A percentile compares a stretch with the other conserved stretches of the same genome.
Evolutionary conservation across 148 eudicot species (phyloP).

Genomic region (Nyssa sinensis): DNA sequence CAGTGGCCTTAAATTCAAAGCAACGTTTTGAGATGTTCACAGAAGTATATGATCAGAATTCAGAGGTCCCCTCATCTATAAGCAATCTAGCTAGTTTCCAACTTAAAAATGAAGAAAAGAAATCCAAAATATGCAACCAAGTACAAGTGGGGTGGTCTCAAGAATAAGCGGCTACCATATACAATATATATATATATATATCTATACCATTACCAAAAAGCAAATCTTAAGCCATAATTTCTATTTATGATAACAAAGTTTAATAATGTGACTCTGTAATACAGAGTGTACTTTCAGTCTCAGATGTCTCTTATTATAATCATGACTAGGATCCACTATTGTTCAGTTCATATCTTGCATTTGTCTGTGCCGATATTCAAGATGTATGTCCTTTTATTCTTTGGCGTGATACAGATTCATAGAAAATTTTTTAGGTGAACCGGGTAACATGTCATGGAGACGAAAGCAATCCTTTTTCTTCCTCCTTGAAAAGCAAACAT

Average conservation of each 20-base stretch:
- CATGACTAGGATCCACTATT: no score
- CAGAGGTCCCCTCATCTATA: no score
- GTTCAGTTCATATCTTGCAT: conserved; percentile 3
- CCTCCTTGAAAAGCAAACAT: no score
- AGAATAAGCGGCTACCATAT: conserved; percentile 20
- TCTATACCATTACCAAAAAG: conserved; percentile 4
- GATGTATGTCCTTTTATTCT: background rate
- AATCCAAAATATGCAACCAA: background rate
- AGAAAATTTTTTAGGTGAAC: no score
- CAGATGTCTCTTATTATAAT: background rate
- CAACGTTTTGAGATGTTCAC: no score
- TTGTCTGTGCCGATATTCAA: conserved; percentile 7
- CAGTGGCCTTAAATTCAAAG: background rate
- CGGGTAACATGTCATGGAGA: no score
- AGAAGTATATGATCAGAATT: no score
- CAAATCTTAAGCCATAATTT: background rate
- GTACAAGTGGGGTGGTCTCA: conserved; percentile 22
- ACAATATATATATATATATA: no score
- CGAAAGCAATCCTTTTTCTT: no score
- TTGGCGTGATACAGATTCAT: background rate
- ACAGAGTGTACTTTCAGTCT: background rate
- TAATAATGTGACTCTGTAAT: background rate
- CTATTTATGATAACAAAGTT: background rate
- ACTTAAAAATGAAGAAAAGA: background rate
- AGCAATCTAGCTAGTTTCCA: background rate